Percentiles rank a stretch among this genome's conserved stretches.
These are phyloP conservation scores for Yamadazyma sp. DNA, from an alignment of 1,139 yeast genomes.

Conservation along the genomic window DNA sequence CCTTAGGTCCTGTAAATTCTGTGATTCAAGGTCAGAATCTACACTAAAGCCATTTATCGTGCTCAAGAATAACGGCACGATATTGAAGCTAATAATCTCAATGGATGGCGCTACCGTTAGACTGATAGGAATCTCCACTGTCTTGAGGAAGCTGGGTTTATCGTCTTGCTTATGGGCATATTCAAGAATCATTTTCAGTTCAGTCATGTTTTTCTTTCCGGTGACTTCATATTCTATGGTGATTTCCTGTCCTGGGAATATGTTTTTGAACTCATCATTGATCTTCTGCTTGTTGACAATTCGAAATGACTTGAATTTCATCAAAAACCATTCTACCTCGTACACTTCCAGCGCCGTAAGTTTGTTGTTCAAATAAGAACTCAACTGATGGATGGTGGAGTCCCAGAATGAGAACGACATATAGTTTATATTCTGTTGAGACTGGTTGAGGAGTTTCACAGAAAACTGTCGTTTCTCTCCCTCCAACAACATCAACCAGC, in stretches of 20 bases:
- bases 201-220: conserved; percentile 75
- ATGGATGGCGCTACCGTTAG: conserved; percentile 71
- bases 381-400: conserved; percentile 68
- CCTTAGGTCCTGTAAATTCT: conserved; percentile 12
- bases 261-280: conserved; percentile 31
- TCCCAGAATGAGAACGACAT: conserved; percentile 68
- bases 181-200: conserved; percentile 64
- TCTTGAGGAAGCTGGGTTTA: conserved; percentile 46
- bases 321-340: conserved; percentile 71
- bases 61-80: conserved; percentile 49
- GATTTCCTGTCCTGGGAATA: conserved; percentile 31
- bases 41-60: conserved; percentile 22
- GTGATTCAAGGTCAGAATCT: conserved; percentile 14
- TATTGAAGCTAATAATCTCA: conserved; percentile 73
- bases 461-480: conserved; percentile 63
- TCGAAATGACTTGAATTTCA: conserved; percentile 58
- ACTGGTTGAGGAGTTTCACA: conserved; percentile 56
- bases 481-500: conserved; percentile 77
- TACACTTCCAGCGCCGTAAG: conserved; percentile 63
- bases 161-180: conserved; percentile 52
- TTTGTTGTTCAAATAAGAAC: conserved; percentile 34
- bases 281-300: conserved; percentile 42
- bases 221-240: conserved; percentile 57
- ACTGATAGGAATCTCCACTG: conserved; percentile 61
- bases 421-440: conserved; percentile 55